Base-by-base conservation (phyloP, 129 eudicot genomes). In the Chrysanthemum makinoi region DNA sequence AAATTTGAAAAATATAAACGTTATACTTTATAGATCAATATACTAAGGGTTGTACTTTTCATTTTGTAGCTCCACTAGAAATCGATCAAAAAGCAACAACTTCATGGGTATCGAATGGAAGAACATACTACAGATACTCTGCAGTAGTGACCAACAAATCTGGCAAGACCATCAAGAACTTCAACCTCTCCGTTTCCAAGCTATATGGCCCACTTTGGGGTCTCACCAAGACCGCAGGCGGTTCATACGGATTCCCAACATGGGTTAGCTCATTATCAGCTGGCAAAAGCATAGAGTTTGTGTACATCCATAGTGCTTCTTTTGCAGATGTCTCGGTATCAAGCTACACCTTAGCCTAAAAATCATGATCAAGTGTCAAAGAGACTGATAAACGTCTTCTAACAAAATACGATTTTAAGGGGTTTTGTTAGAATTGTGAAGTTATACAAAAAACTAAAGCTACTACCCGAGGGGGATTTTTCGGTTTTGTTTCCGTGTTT, bases 201-300 rank as follows among this genome's bases (percentile, higher is more conserved):
- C 95, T 94, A 66, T 87, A 89, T 20, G 98, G 98, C 53, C 95
- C 96, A 66, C 50, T 94, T 8, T 94, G 98, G 98, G 98, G 98
- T 59, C 92, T 94, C 6, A 81, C 90, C 62, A 87, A 89, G 79
- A 83, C 77, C 9, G 8, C 60, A 15, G 89, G 96, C 1, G 77
- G 88, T 30, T 80, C 91, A 0, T 94, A 87, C 56, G 73, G 70
- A 47, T 79, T 89, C 69, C 98, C 98, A 18, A 72, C 86, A 64
- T 89, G 98, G 98, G 52, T 81, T 47, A 84, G 80, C 74, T 76
- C 88, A 65, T 79, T 94, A 75, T 75, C 86, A 43, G 87, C 97
- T 14, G 98, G 87, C 22, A 89, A 94, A 77, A 94, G 90, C 81
- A 76, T 94, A 10, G 96, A 89, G 79, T 94, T 94, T 77, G 91